Evolutionary conservation across 1,284 basidiomycete species (phyloP).

Genomic region (Phaffia rhodozyma): DNA sequence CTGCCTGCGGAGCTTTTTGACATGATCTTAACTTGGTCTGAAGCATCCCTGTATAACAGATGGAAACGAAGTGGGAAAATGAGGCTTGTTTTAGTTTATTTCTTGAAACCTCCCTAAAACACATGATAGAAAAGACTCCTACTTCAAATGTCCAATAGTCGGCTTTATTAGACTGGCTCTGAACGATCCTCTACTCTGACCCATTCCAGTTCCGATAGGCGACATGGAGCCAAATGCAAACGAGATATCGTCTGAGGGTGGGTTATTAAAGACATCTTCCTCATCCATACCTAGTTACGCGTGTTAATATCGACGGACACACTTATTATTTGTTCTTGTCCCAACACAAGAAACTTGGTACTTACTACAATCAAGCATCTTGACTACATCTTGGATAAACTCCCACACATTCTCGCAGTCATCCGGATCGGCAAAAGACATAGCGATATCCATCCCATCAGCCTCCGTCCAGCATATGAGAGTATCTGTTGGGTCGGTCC

Average conservation of each 20-base stretch:
- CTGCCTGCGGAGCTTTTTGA: constrained; percentile 8
- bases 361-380: constrained; percentile 15
- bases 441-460: constrained; percentile 83
- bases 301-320: no score
- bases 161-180: no score
- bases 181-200: no score
- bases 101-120: no score
- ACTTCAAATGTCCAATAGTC: no score
- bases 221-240: no score
- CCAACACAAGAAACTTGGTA: not conserved
- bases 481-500: constrained; percentile 51
- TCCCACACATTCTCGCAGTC: constrained; percentile 96
- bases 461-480: constrained; percentile 98
- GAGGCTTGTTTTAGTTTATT: no score
- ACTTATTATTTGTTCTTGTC: no score
- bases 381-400: constrained; percentile 90
- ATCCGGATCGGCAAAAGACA: constrained; percentile 93
- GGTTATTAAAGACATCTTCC: constrained; percentile 17
- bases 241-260: not conserved
- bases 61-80: no score
- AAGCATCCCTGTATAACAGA: not conserved
- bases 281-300: not conserved
- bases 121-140: no score
- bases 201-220: no score
- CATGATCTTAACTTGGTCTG: not conserved